Evolutionary conservation across 805 yeast genomes (phyloP).

Genomic region (Candida tammaniensis): DNA sequence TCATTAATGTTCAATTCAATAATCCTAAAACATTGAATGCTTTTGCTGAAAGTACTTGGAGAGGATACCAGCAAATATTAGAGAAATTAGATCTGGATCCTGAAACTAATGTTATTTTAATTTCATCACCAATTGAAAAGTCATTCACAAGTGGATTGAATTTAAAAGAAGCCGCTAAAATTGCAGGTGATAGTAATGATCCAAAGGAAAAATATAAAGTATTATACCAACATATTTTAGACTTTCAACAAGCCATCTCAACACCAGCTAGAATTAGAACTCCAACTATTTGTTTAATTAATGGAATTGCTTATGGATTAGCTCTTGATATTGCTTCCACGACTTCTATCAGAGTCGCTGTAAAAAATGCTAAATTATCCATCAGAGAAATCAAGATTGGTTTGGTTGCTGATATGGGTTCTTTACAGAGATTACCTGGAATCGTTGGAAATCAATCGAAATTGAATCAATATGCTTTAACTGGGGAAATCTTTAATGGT

Average conservation of each 20-base stretch:
- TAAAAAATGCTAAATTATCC: conserved; percentile 50
- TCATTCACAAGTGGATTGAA: conserved; percentile 69
- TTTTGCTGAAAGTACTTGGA: conserved; percentile 53
- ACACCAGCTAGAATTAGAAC: conserved; percentile 46
- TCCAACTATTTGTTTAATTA: conserved; percentile 66
- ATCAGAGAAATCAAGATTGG: conserved; percentile 73
- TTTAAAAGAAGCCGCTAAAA: conserved; percentile 33
- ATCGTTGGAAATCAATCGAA: conserved; percentile 54
- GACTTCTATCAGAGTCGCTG: conserved; percentile 54
- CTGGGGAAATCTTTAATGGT: conserved; percentile 56
- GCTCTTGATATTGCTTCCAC: conserved; percentile 67
- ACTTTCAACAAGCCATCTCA: conserved; percentile 58
- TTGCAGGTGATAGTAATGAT: conserved; percentile 1
- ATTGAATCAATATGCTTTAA: conserved; percentile 57
- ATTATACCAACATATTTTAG: conserved; percentile 39
- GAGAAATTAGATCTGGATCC: conserved; percentile 41
- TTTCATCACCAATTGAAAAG: conserved; percentile 54
- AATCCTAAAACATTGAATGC: conserved; percentile 62
- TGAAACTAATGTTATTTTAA: conserved; percentile 47
- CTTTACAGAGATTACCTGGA: conserved; percentile 63
- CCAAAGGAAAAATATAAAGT: conserved; percentile 17
- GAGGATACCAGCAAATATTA: conserved; percentile 51
- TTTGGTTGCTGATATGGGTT: conserved; percentile 76
- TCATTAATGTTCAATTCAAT: conserved; percentile 59
- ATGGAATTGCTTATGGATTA: conserved; percentile 64